Percentiles rank a stretch among this genome's conserved stretches.
Evolutionary conservation across 495 filamentous ascomycete species (phyloP).

Genomic region (Penicillium daleae): DNA sequence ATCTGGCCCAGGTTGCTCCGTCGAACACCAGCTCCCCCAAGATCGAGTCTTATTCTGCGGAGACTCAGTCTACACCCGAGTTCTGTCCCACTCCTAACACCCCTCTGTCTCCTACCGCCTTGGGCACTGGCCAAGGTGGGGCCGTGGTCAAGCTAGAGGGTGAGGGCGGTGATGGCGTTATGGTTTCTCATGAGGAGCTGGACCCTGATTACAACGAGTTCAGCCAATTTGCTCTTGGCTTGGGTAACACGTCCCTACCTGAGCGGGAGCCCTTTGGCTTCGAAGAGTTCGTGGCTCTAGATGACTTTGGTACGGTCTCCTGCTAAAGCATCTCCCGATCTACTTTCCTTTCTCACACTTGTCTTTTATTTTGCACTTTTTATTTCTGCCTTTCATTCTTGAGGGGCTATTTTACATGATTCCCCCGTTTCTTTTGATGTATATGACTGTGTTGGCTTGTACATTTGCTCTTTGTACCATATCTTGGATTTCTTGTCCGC

Average conservation of each 20-base stretch:
- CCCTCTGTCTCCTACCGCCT: constrained; percentile 37
- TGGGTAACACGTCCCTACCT: constrained; percentile 31
- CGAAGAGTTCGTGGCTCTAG: constrained; percentile 41
- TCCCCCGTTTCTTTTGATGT: constrained; percentile 14
- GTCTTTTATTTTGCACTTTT: constrained; percentile 13
- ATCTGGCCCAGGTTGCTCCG: constrained; percentile 22
- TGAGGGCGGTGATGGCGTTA: constrained; percentile 23
- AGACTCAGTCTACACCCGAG: constrained; percentile 42
- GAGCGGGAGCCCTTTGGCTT: constrained; percentile 37
- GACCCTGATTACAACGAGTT: constrained; percentile 43
- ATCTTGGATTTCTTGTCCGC: constrained; percentile 7
- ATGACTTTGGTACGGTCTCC: constrained; percentile 40
- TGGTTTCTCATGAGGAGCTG: constrained; percentile 35
- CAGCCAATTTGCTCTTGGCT: constrained; percentile 41
- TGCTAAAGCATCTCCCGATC: constrained; percentile 20
- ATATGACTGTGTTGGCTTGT: constrained; percentile 28
- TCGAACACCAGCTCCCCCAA: constrained; percentile 27
- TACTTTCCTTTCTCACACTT: constrained; percentile 16
- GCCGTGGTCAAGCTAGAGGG: constrained; percentile 19
- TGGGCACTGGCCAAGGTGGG: constrained; percentile 10
- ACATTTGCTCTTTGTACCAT: constrained; percentile 34
- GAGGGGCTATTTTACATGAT: constrained; percentile 8
- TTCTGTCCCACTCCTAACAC: constrained; percentile 45
- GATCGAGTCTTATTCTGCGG: constrained; percentile 31
- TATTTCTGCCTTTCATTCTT: constrained; percentile 15